Base-by-base conservation (phyloP, 345 rosid species). In the Linum tenue region DNA sequence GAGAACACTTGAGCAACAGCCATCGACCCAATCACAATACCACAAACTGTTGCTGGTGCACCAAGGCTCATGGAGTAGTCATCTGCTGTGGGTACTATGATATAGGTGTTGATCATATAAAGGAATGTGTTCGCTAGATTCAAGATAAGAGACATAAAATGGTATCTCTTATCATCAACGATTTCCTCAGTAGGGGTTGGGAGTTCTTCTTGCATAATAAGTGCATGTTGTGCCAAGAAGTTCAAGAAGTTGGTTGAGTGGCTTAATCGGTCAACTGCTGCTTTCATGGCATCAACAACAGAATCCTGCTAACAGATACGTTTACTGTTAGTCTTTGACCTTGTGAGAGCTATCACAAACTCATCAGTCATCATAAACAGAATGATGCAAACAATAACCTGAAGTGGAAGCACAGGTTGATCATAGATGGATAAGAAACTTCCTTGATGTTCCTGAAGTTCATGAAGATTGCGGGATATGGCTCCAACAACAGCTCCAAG, bases 401-500 rank as follows among this genome's bases (percentile, higher is more conserved):
- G 89, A 70, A 85, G 80, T 3, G 94, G 90, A 68, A 87, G 87
- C 69, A 76, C 85, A 40, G 99, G 94, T 62, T 89, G 85, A 79
- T 95, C 99, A 76, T 89, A 95, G 56, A 95, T 89, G 37, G 99
- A 95, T 64, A 87, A 70, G 77, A 84, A 87, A 80, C 99, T 95
- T 81, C 97, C 99, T 68, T 87, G 90, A 38, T 86, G 84, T 68
- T 85, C 98, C 74, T 91, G 98, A 75, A 95, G 98, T 63, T 95
- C 97, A 67, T 92, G 98, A 65, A 95, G 95, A 81, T 95, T 95
- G 43, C 99, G 96, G 42, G 99, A 95, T 67, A 95, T 73, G 15
- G 99, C 99, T 56, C 99, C 98, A 72, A 86, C 88, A 80, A 95
- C 99, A 64, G 99, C 99, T 60, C 98, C 99, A 50, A 95, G 72